phyloP scores from a whole-genome alignment of 352 stramenopile species.

The Globisporangium emineosum region DNA sequence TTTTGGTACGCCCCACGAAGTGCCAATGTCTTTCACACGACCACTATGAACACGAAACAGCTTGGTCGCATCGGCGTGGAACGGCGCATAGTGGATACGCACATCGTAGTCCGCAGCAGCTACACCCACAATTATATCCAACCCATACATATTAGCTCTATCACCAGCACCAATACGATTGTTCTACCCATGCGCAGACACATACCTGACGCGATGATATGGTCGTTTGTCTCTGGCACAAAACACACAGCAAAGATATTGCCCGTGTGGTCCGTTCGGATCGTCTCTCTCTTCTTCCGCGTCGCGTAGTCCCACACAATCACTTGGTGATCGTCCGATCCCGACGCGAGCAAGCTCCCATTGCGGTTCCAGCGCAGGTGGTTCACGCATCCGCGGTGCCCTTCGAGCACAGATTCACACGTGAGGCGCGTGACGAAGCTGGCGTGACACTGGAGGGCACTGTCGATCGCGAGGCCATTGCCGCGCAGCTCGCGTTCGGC shows the following conservation, averaged over 20 bases:
- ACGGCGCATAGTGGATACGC: conserved; percentile 83
- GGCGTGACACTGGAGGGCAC: conserved; percentile 49
- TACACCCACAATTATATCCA: not conserved
- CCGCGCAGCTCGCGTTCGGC: conserved; percentile 51
- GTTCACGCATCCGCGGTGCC: conserved; percentile 81
- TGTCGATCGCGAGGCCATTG: conserved; percentile 42
- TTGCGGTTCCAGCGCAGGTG: conserved; percentile 78
- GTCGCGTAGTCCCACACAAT: conserved; percentile 79
- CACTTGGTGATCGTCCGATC: conserved; percentile 81
- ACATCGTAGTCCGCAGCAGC: conserved; percentile 83
- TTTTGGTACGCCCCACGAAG: conserved; percentile 56
- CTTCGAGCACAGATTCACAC: conserved; percentile 49
- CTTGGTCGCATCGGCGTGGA: conserved; percentile 56
- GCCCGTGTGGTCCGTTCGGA: conserved; percentile 69
- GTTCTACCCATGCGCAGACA: not conserved
- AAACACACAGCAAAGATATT: conserved; percentile 91
- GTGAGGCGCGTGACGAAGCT: conserved; percentile 56
- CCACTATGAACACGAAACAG: conserved; percentile 66
- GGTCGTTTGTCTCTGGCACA: conserved; percentile 73
- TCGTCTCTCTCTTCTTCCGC: conserved; percentile 43
- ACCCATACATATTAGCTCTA: not conserved
- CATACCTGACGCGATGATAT: conserved; percentile 63
- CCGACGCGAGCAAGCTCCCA: conserved; percentile 64
- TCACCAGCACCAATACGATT: not conserved
- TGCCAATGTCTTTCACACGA: conserved; percentile 82